These are phyloP conservation scores for Wickerhamomyces sp. DNA, from an alignment of 1,139 yeast species.

Conservation along the genomic window DNA sequence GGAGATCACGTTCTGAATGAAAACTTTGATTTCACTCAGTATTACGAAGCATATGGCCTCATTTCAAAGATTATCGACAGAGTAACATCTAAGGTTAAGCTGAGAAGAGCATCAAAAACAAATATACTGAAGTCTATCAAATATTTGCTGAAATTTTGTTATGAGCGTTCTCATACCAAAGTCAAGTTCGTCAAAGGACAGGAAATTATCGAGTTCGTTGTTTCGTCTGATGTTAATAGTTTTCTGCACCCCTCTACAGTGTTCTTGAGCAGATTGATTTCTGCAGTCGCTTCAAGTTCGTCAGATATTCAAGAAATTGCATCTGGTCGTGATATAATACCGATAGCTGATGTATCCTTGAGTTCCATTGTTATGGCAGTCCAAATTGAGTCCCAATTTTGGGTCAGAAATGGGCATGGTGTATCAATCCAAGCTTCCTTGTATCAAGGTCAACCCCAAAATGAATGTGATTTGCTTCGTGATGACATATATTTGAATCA, in stretches of 20 bases:
- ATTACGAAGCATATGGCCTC: conserved; percentile 43
- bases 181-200: conserved; percentile 2
- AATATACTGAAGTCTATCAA: too few relatives aligned
- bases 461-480: conserved; percentile 29
- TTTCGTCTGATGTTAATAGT: conserved; percentile 46
- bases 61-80: conserved; percentile 36
- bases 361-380: conserved; percentile 53
- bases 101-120: not conserved
- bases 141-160: too few relatives aligned
- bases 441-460: conserved; percentile 30
- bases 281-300: conserved; percentile 20
- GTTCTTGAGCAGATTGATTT: conserved; percentile 32
- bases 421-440: conserved; percentile 43
- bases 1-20: conserved; percentile 70
- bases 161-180: too few relatives aligned
- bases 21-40: conserved; percentile 43
- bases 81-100: conserved; percentile 10
- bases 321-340: conserved; percentile 32
- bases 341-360: conserved; percentile 51
- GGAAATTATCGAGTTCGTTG: conserved; percentile 31
- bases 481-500: conserved; percentile 60
- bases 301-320: conserved; percentile 19
- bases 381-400: conserved; percentile 54
- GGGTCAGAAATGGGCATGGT: conserved; percentile 64
- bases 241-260: conserved; percentile 59